phyloP scores from a whole-genome alignment of 345 rosid genomes.

The Ceriops decandra region DNA sequence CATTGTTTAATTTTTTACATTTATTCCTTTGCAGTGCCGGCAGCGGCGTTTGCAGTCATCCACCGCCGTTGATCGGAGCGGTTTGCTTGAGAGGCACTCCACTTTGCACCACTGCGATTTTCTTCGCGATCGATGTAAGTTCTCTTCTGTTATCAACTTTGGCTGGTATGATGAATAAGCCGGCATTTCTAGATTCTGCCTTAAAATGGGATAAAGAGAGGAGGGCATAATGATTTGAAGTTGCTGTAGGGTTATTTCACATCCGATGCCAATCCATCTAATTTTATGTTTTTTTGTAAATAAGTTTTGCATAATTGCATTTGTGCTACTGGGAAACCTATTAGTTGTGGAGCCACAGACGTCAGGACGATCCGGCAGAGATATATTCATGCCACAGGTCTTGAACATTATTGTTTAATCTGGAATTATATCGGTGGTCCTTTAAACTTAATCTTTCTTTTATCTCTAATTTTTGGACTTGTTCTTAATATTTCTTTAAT shows the following conservation, averaged over 20 bases:
- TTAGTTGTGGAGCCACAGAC: constrained; percentile 30
- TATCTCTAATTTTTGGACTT: too few species aligned
- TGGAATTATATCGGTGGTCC: too few species aligned
- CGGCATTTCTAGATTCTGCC: background rate
- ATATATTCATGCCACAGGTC: constrained; percentile 67
- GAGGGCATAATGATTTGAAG: too few species aligned
- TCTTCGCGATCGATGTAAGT: constrained; percentile 40
- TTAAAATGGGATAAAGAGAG: too few species aligned
- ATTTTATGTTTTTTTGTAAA: constrained; percentile 4
- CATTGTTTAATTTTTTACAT: background rate
- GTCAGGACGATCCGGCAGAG: constrained; percentile 33
- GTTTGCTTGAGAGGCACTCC: constrained; percentile 16
- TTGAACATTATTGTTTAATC: background rate
- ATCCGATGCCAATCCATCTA: background rate
- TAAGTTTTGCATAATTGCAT: constrained; percentile 40
- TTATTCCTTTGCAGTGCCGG: constrained; percentile 37
- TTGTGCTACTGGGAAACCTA: constrained; percentile 26
- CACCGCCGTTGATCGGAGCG: constrained; percentile 14
- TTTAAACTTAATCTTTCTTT: too few species aligned
- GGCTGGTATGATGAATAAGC: background rate
- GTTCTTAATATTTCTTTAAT: too few species aligned
- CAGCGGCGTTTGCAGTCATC: constrained; percentile 44
- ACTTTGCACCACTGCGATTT: constrained; percentile 16
- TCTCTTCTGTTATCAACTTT: background rate
- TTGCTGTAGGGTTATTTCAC: too few species aligned